Base-by-base conservation (phyloP, 2,329 filamentous ascomycete genomes). In the Dendryphion nanum region DNA sequence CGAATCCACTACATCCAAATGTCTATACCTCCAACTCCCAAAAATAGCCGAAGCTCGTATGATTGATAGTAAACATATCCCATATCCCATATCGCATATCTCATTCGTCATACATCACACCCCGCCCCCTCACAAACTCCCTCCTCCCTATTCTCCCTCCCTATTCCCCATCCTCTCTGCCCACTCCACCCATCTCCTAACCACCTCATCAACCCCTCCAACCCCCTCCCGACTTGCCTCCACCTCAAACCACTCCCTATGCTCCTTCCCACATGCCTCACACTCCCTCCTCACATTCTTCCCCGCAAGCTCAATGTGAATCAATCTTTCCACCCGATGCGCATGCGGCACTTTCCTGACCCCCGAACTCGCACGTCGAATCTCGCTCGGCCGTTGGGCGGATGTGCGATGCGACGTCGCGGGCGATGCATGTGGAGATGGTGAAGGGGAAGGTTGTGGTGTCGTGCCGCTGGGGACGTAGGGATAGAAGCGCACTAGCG, bases 221-320 rank as follows among this genome's bases (percentile, higher is more conserved):
- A 97, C 75, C 0, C 83, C 86, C 18, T 83, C 76, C 47, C 82
- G 78, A 16, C 73, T 83, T 0, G 87, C 86, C 45, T 87, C 81
- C 1, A 96, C 82, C 68, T 94, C 86, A 62, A 98, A 98, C 91
- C 91, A 98, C 69, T 98, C 93, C 36, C 84, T 75, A 65, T 98
- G 93, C 53, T 89, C 83, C 57, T 82, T 83, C 2, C 89, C 89
- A 59, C 93, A 98, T 1, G 81, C 77, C 4, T 74, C 73, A 56
- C 93, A 98, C 36, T 78, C 78, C 14, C 63, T 81, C 67, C 75
- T 81, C 41, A 69, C 82, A 65, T 65, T 69, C 50, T 74, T 68
- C 28, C 74, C 74, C 4, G 74, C 75, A n/a, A 97, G 76, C 68
- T 98, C 93, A 12, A 97, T 72, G 64, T 98, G 93, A 30, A 97